These are phyloP conservation scores for Cryptomeria japonica DNA, from an alignment of 75 land plant genomes.

Conservation along the genomic window DNA sequence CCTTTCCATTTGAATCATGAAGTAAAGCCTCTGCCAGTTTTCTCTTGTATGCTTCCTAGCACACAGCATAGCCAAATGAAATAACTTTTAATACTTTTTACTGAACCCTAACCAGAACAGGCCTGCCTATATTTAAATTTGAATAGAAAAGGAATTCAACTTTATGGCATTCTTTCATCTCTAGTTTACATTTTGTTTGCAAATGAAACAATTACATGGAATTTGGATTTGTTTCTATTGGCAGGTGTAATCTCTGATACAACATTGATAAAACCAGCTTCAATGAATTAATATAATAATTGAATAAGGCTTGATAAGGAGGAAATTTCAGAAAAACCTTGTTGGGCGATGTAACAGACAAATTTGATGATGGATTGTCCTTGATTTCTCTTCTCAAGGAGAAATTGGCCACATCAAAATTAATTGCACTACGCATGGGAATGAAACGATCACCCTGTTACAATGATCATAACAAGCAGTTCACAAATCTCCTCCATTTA, in stretches of 20 bases:
- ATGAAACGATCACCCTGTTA: conserved; percentile 68
- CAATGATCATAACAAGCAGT: neutral
- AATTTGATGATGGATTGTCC: conserved; percentile 14
- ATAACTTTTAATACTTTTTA: neutral
- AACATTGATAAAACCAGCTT: neutral
- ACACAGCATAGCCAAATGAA: neutral
- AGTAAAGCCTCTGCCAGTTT: conserved; percentile 51
- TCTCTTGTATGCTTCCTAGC: conserved; percentile 51
- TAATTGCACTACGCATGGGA: conserved; percentile 64
- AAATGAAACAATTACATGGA: neutral
- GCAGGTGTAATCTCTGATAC: neutral
- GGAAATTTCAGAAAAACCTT: conserved; percentile 15
- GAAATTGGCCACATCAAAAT: conserved; percentile 59
- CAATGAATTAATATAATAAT: too few species aligned
- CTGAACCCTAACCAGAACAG: neutral
- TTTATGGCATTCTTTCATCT: neutral
- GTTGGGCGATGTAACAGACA: conserved; percentile 19
- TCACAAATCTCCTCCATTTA: neutral
- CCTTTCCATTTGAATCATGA: conserved; percentile 33
- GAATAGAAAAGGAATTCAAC: neutral
- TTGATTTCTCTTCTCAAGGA: conserved; percentile 29
- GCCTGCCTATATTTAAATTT: neutral
- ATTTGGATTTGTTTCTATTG: neutral
- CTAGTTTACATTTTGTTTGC: neutral
- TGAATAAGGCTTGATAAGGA: too few species aligned